Base-by-base conservation (phyloP, 768 basidiomycete species). In the Pleurotus ostreatus region DNA sequence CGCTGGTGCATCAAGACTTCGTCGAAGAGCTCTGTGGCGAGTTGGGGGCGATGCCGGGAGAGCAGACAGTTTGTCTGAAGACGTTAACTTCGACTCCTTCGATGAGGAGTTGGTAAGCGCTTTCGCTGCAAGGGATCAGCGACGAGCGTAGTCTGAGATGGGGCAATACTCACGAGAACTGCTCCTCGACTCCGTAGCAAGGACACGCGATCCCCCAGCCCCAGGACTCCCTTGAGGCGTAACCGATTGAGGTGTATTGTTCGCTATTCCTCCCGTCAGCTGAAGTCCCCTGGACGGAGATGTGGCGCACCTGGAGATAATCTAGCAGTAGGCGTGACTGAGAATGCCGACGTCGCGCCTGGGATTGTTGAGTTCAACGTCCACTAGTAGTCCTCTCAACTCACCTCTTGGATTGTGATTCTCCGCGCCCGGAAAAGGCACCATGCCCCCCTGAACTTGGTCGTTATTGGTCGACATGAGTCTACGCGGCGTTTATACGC, bases 1-100 rank as follows among this genome's bases (percentile, higher is more conserved):
- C 9, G 64, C 38, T 0, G 77, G 71, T 0, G 69, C 68, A 20
- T 81, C 80, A 4, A 80, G 62, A 44, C 73, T 77, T 34, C 74
- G 77, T 55, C 72, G 69, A 48, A 62, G 66, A 55, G 65, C 60
- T 62, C 66, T 68, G 64, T 30, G 59, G 46, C 54, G 64, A 64
- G 75, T 64, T 23, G 72, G 68, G 26, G 73, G 65, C 46, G 64
- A 38, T 38, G 63, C 52, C 1, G 74, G 74, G 8, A 78, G 66
- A 15, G 72, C 75, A n/a, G 74, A 72, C 15, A 78, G 68, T 53
- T 78, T 78, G 61, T 78, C 75, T 8, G 76, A 78, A 16, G 69
- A 73, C 4, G 76, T 77, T 22, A 80, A 71, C 55, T 75, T 79
- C 47, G 83, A 82, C n/a, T 39, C 51, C 18, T 53, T 41, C 3